Base-by-base conservation (phyloP, 2,329 filamentous ascomycete genomes). In the Beauveria brongniartii region DNA sequence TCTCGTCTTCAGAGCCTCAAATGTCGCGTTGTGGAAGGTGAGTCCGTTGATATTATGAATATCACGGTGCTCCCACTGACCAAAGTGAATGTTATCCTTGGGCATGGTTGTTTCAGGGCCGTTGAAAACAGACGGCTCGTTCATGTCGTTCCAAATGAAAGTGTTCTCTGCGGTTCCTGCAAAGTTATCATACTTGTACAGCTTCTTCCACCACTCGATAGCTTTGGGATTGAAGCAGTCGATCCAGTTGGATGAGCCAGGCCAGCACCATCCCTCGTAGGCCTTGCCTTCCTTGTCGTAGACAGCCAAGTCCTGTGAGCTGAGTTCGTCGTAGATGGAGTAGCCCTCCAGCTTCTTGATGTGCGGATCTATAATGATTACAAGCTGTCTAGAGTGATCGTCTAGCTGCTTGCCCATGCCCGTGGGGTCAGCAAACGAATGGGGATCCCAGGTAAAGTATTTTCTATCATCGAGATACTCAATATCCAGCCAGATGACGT, bases 91-190 rank as follows among this genome's bases (percentile, higher is more conserved):
- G 72, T 99, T 99, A 78, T 99, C 94, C 76, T 97, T 97, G 64
- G 94, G 94, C 92, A 97, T 97, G 5, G 93, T 97, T 3, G 92
- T 96, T 74, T 99, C 94, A 0, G 94, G 94, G 0, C 94, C 94
- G 72, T 97, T 97, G 80, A 99, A 99, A 1, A 99, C 94, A 0
- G 94, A 97, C 0, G 94, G 94, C 77, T 99, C 94, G 71, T 97
- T 97, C 94, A 99, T 99, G 73, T 99, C 94, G 73, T 99, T 99
- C 94, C 94, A 99, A 68, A 99, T 85, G 74, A 91, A 97, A 0
- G 91, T 88, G 73, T 97, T 99, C 65, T 87, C 81, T 67, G 88
- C 82, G 1, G 91, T 91, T 53, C 92, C 92, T 73, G 91, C 90
- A 81, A 97, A 99, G 46, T 78, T 83, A 71, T 91, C 86, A 66